These are phyloP conservation scores for Telopea speciosissima DNA, from an alignment of 177 flowering plant species.

Conservation along the genomic window DNA sequence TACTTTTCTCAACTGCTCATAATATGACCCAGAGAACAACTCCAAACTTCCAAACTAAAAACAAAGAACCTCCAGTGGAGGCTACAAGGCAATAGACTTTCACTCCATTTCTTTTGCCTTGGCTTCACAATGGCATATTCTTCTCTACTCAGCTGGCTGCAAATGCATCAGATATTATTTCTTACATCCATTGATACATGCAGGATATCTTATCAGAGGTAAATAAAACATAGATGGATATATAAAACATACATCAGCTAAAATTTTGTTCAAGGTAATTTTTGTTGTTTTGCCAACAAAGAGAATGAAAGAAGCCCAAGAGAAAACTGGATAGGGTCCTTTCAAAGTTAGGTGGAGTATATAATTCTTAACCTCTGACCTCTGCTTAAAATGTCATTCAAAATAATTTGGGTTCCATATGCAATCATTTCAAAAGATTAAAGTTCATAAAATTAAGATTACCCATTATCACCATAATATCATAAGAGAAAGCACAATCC, in stretches of 20 bases:
- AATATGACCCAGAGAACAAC: too few species aligned
- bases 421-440: not conserved
- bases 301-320: not conserved
- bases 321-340: not conserved
- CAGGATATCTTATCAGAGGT: not conserved
- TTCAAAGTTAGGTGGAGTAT: not conserved
- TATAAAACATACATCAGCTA: not conserved
- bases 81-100: too few species aligned
- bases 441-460: not conserved
- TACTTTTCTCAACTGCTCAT: too few species aligned
- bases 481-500: too few species aligned
- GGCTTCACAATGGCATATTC: too few species aligned
- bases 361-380: not conserved
- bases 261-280: too few species aligned
- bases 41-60: too few species aligned
- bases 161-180: too few species aligned
- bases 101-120: too few species aligned
- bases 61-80: too few species aligned
- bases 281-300: not conserved
- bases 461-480: not conserved
- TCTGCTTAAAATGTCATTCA: not conserved
- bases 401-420: constrained; percentile 1
- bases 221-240: not conserved
- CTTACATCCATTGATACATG: not conserved
- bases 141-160: too few species aligned